These are phyloP conservation scores for Plenodomus lindquistii DNA, from an alignment of 2,329 filamentous ascomycete species.

Conservation along the genomic window DNA sequence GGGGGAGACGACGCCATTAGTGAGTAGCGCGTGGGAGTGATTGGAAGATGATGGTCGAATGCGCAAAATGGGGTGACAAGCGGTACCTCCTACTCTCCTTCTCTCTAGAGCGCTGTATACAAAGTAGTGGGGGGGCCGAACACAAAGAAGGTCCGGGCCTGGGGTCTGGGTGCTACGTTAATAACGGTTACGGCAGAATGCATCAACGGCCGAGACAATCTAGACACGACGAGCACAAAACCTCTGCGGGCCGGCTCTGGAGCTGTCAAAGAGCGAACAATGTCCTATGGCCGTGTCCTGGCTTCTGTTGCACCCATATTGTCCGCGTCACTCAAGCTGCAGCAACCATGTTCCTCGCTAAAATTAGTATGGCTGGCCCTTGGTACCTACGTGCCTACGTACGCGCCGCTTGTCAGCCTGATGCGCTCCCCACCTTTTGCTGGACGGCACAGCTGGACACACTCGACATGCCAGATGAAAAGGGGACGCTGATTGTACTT, in stretches of 20 bases:
- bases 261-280: not conserved
- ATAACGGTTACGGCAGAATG: not conserved
- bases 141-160: not conserved
- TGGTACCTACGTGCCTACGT: not conserved
- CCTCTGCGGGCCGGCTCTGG: not conserved
- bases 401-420: constrained; percentile 13
- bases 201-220: not conserved
- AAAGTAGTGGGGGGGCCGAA: not conserved
- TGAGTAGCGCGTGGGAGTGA: not conserved
- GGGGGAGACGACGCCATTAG: constrained; percentile 41
- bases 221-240: not conserved
- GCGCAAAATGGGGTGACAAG: constrained; percentile 31
- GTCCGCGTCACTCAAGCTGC: not conserved
- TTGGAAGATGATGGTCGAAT: constrained; percentile 20
- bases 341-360: constrained; percentile 8
- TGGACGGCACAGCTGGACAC: not conserved
- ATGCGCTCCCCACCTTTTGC: not conserved
- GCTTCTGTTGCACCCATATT: not conserved
- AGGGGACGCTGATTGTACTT: not conserved
- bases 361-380: constrained; percentile 12
- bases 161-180: not conserved
- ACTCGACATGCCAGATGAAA: too few relatives aligned
- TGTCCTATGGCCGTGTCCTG: not conserved
- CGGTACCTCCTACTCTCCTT: constrained; percentile 17
- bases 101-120: constrained; percentile 5